Percentiles rank a stretch among this genome's conserved stretches.
These are phyloP conservation scores for Panellus pusillus DNA, from an alignment of 768 basidiomycete genomes.

Conservation along the genomic window DNA sequence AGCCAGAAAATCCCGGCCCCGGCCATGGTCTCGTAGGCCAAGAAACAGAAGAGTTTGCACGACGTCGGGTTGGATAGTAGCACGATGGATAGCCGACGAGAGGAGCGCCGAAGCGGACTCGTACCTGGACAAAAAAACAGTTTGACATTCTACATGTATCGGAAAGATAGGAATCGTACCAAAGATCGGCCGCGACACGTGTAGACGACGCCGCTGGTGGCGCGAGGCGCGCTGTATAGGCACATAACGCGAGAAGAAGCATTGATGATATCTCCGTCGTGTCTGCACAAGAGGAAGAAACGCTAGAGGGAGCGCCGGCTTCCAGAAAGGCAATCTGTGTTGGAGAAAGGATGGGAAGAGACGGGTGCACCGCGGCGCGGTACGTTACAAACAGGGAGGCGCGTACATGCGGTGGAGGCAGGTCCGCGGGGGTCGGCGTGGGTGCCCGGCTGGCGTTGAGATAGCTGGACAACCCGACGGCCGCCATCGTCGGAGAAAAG, in stretches of 20 bases:
- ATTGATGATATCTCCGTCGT: slow-evolving; percentile 18
- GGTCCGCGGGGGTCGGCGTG: slow-evolving; percentile 19
- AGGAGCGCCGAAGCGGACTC: slow-evolving; percentile 7
- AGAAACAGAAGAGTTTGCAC: slow-evolving; percentile 29
- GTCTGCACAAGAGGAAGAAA: too few relatives aligned
- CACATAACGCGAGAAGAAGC: slow-evolving; percentile 29
- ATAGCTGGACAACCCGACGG: background rate
- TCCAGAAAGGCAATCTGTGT: background rate
- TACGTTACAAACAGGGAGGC: slow-evolving; percentile 27
- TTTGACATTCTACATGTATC: too few relatives aligned
- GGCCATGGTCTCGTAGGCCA: slow-evolving; percentile 28
- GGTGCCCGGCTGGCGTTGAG: slow-evolving; percentile 4
- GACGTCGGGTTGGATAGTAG: slow-evolving; percentile 16
- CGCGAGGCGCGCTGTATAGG: slow-evolving; percentile 27
- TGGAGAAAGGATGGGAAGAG: slow-evolving; percentile 27
- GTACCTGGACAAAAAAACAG: background rate
- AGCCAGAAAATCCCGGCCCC: slow-evolving; percentile 29
- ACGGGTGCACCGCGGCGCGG: slow-evolving; percentile 25
- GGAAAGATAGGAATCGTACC: slow-evolving; percentile 20
- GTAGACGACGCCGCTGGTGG: slow-evolving; percentile 14
- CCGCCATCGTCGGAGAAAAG: slow-evolving; percentile 12
- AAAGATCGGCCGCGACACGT: slow-evolving; percentile 29
- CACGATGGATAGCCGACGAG: slow-evolving; percentile 1
- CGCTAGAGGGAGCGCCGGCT: slow-evolving; percentile 4
- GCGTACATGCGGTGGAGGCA: slow-evolving; percentile 28